Evolutionary conservation across 2,329 filamentous ascomycete genomes (phyloP).

Genomic region (Penicillium thymicola): DNA sequence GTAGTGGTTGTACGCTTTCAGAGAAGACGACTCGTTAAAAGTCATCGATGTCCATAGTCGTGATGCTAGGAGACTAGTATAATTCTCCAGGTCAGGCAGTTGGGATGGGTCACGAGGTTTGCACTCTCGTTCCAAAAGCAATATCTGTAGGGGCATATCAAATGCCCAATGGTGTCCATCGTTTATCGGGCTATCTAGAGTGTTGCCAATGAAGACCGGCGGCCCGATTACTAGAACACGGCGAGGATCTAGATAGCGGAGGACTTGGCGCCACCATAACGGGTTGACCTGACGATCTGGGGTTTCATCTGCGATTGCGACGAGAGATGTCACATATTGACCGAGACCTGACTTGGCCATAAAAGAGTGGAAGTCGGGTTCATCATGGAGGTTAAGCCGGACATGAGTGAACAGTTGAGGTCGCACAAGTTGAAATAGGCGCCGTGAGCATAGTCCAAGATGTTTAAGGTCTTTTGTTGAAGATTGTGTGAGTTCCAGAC

Average conservation of each 20-base stretch:
- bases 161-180: conserved; percentile 62
- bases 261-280: conserved; percentile 56
- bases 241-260: conserved; percentile 53
- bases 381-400: conserved; percentile 38
- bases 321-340: conserved; percentile 47
- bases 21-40: conserved; percentile 70
- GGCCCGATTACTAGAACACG: conserved; percentile 59
- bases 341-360: conserved; percentile 30
- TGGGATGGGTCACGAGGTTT: conserved; percentile 18
- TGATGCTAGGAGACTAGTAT: conserved; percentile 52
- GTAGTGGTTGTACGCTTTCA: conserved; percentile 67
- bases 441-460: conserved; percentile 52
- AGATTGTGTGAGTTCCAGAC: conserved; percentile 41
- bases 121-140: conserved; percentile 44
- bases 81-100: conserved; percentile 27
- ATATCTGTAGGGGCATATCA: conserved; percentile 59
- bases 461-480: conserved; percentile 51
- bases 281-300: conserved; percentile 37
- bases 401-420: conserved; percentile 59
- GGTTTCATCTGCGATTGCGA: conserved; percentile 43
- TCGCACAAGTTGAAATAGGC: conserved; percentile 52
- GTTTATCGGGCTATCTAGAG: conserved; percentile 58
- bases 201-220: conserved; percentile 59
- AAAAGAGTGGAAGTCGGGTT: conserved; percentile 40
- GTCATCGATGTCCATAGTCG: conserved; percentile 44